phyloP scores from a whole-genome alignment of 352 stramenopile species.

The Globisporangium mamillatum region DNA sequence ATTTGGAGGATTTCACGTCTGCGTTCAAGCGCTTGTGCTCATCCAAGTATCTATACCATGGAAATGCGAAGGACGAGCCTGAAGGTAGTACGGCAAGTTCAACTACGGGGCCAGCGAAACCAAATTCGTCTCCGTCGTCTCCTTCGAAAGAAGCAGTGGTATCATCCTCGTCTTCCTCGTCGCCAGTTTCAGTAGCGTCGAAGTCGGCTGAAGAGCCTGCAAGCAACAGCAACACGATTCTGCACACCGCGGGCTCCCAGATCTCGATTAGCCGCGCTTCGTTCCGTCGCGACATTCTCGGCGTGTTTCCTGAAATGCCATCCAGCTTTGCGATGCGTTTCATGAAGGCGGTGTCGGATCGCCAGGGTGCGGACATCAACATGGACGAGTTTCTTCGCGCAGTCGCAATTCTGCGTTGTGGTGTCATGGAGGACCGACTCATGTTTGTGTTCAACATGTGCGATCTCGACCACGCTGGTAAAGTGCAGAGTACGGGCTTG shows the following conservation, averaged over 20 bases:
- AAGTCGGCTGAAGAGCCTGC: slow-evolving; percentile 39
- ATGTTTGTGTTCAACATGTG: slow-evolving; percentile 88
- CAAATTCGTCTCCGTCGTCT: slow-evolving; percentile 22
- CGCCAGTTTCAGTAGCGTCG: slow-evolving; percentile 20
- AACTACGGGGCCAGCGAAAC: slow-evolving; percentile 19
- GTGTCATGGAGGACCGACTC: slow-evolving; percentile 72
- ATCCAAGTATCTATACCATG: slow-evolving; percentile 83
- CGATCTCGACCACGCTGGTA: slow-evolving; percentile 81
- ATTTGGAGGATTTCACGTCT: slow-evolving; percentile 66
- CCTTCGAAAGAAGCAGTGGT: slow-evolving; percentile 16
- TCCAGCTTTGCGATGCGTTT: slow-evolving; percentile 88
- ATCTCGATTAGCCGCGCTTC: slow-evolving; percentile 81
- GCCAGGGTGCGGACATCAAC: slow-evolving; percentile 80
- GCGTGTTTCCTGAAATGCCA: slow-evolving; percentile 87
- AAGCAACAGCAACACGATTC: slow-evolving; percentile 39
- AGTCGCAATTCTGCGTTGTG: slow-evolving; percentile 71
- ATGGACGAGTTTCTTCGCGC: slow-evolving; percentile 87
- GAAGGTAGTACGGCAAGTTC: slow-evolving; percentile 20
- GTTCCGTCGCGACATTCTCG: slow-evolving; percentile 82
- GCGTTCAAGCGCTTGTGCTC: slow-evolving; percentile 82
- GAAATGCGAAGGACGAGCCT: slow-evolving; percentile 34
- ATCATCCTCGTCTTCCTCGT: slow-evolving; percentile 41
- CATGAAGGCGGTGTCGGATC: slow-evolving; percentile 85
- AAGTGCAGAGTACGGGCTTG: slow-evolving; percentile 82
- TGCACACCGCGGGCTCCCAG: slow-evolving; percentile 69